Evolutionary conservation across 306 rosid species (phyloP), one percentile per base, ranked within the genome.

Genomic region (Abrus precatorius): DNA sequence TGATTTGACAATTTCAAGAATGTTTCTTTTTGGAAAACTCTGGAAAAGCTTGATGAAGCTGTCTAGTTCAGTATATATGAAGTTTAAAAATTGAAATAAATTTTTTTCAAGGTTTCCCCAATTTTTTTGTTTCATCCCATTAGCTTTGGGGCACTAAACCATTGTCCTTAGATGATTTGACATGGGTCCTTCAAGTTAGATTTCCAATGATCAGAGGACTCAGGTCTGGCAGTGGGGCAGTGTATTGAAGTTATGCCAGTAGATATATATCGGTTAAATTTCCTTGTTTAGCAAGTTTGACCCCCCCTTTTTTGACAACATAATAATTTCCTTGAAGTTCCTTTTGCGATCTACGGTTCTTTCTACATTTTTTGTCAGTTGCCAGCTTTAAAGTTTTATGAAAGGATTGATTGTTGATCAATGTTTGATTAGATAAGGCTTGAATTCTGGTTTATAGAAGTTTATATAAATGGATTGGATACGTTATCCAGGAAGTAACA

Each of bases 61-160:
- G 34, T 74, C 45, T 56, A 57, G 77, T 74, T 79, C n/a, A 10
- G 55, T 59, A 13, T 74, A 11, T 68, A 45, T 74, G 30, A 74
- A 49, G 49, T 57, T 79, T 79, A 73, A 47, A 71, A 41, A 59
- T 65, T 8, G 40, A 47, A 79, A 57, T 47, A 56, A 43, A 5
- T 79, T 30, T 29, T 73, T 47, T 77, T 47, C 65, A 64, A 66
- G 69, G 47, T 40, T 20, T 82, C 48, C n/a, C 64, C 29, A 36
- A 45, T 55, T 6, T 13, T 44, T n/a, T 11, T 33, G 61, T 55
- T 81, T 55, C 50, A 73, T 74, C 75, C 34, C 43, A 45, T 74
- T 65, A 73, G 54, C 68, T 72, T 56, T 29, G 29, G 55, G 43
- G 71, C 38, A 30, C 67, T 53, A 32, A 30, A 44, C 62, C 61